A percentile compares a stretch with the other conserved stretches of the same genome.
phyloP scores from a whole-genome alignment of 495 filamentous ascomycete species.

The Oleoguttula mirabilis region DNA sequence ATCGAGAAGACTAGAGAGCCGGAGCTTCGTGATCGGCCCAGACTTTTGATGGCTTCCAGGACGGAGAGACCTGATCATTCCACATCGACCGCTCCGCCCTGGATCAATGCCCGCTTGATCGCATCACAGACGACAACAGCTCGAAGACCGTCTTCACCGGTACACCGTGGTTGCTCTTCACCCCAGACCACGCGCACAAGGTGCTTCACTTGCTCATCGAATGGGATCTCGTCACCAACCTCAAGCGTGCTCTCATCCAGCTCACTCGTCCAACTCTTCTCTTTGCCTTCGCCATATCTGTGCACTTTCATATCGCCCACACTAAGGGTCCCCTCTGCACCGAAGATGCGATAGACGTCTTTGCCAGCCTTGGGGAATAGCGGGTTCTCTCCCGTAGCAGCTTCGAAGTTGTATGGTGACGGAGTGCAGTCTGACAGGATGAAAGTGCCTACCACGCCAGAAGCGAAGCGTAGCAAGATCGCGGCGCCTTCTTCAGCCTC shows the following conservation, averaged over 20 bases:
- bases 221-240: constrained; percentile 27
- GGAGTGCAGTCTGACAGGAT: constrained; percentile 41
- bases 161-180: constrained; percentile 28
- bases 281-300: constrained; percentile 33
- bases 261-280: constrained; percentile 31
- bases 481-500: constrained; percentile 47
- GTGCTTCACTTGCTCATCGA: constrained; percentile 45
- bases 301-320: constrained; percentile 45
- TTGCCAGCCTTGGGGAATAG: constrained; percentile 33
- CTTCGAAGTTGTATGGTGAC: constrained; percentile 43
- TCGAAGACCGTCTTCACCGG: constrained; percentile 21
- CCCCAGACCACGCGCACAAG: constrained; percentile 42
- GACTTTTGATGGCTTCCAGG: not conserved
- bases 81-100: constrained; percentile 5
- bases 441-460: constrained; percentile 49
- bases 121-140: constrained; percentile 26
- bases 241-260: constrained; percentile 31
- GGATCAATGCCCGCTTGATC: constrained; percentile 20
- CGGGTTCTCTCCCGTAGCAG: constrained; percentile 48
- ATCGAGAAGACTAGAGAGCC: not conserved
- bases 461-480: constrained; percentile 42
- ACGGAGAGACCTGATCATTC: no score
- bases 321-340: constrained; percentile 40
- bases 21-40: no score
- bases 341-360: constrained; percentile 48